Evolutionary conservation across 768 basidiomycete genomes (phyloP).

Genomic region (Suillus fuscotomentosus): DNA sequence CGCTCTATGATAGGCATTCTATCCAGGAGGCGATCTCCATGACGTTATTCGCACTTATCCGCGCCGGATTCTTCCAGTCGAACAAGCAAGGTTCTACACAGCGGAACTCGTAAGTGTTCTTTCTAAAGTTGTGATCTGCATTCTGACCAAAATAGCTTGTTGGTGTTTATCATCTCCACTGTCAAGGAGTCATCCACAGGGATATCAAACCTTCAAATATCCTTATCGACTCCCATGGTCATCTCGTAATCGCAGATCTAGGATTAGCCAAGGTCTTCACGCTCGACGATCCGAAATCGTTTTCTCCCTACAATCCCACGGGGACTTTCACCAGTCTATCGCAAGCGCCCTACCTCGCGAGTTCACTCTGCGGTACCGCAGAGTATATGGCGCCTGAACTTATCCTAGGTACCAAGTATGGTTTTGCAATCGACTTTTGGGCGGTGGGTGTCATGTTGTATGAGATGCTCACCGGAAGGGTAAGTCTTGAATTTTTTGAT

Average conservation of each 20-base stretch:
- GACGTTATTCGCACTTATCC: slow-evolving; percentile 1
- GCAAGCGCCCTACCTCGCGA: slow-evolving; percentile 6
- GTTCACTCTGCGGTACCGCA: slow-evolving; percentile 7
- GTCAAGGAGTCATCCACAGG: slow-evolving; percentile 63
- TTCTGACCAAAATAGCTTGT: slow-evolving; percentile 18
- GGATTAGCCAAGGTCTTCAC: slow-evolving; percentile 44
- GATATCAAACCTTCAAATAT: slow-evolving; percentile 71
- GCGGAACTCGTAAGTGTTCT: slow-evolving; percentile 10
- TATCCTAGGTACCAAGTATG: slow-evolving; percentile 1
- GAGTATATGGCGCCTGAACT: slow-evolving; percentile 15
- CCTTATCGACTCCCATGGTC: slow-evolving; percentile 47
- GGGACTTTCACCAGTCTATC: slow-evolving; percentile 2
- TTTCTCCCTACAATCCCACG: slow-evolving; percentile 8
- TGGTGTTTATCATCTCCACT: slow-evolving; percentile 44
- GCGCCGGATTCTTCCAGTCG: slow-evolving; percentile 2
- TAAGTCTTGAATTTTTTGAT: neutral
- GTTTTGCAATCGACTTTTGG: slow-evolving; percentile 16
- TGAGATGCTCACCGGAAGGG: slow-evolving; percentile 11
- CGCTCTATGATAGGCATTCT: slow-evolving; percentile 1
- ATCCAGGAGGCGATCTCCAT: slow-evolving; percentile 11
- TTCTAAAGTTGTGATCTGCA: neutral
- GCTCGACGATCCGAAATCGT: neutral
- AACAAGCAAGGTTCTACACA: slow-evolving; percentile 6
- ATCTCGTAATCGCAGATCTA: slow-evolving; percentile 61
- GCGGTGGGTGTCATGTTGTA: slow-evolving; percentile 12